A percentile compares a stretch with the other conserved stretches of the same genome.
These are phyloP conservation scores for Nakazawaea ambrosiae DNA, from an alignment of 805 yeast genomes.

Conservation along the genomic window DNA sequence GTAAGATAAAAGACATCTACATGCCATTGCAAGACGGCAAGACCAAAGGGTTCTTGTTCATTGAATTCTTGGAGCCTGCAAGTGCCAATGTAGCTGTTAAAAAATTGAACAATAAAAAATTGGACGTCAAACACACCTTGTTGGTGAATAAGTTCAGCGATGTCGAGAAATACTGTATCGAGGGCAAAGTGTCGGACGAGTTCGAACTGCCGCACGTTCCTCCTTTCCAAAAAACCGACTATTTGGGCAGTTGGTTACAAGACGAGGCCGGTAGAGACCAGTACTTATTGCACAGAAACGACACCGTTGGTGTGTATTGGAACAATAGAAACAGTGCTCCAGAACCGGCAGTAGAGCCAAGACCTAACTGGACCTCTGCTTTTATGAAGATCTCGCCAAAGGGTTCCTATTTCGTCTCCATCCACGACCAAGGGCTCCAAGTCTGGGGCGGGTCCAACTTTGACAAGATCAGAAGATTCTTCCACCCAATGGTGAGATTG, in stretches of 20 bases:
- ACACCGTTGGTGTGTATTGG: constrained; percentile 83
- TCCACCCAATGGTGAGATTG: constrained; percentile 84
- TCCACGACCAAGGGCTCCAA: constrained; percentile 92
- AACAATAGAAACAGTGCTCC: constrained; percentile 64
- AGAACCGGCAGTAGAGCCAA: constrained; percentile 70
- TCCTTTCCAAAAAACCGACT: constrained; percentile 68
- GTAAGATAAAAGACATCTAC: constrained; percentile 70
- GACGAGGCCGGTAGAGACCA: constrained; percentile 90
- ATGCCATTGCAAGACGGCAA: constrained; percentile 78
- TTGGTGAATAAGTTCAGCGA: constrained; percentile 78
- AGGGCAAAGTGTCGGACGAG: constrained; percentile 49
- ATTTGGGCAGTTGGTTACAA: constrained; percentile 84
- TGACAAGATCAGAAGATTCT: constrained; percentile 65
- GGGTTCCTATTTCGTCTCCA: constrained; percentile 81
- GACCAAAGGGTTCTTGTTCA: constrained; percentile 81
- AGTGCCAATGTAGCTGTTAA: constrained; percentile 75
- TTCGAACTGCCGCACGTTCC: constrained; percentile 70
- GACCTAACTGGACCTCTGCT: constrained; percentile 81
- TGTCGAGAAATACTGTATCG: constrained; percentile 52
- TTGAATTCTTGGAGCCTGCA: constrained; percentile 64
- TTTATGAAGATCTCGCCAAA: constrained; percentile 88
- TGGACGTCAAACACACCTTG: constrained; percentile 89
- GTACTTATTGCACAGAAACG: constrained; percentile 70
- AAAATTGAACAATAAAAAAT: constrained; percentile 78
- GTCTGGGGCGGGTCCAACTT: constrained; percentile 92